Evolutionary conservation across 106 monocot genomes (phyloP), one percentile per base, ranked within the genome.

Genomic region (Gastrodia elata): DNA sequence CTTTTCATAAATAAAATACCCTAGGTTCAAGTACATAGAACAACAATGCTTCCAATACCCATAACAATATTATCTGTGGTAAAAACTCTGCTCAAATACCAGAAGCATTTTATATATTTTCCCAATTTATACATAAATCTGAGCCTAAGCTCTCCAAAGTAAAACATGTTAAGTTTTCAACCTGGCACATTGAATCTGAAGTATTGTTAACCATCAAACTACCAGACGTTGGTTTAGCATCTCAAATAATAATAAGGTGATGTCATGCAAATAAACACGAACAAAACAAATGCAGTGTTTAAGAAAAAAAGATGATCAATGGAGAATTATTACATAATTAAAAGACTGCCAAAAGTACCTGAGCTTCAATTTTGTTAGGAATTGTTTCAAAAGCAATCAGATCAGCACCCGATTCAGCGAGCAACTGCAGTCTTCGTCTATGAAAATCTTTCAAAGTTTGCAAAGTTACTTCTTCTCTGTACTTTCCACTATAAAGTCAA

Each of bases 351-450:
- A 24, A 18, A 38, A 27, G 64, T 71, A 92, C 96, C 89, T 92
- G 87, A 65, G 83, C 73, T 88, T 98, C 93, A 22, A 91, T 33
- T 77, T 93, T 98, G 71, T 93, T 98, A 59, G 93, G 97, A 48
- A 83, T 98, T 41, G 93, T 93, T 78, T 93, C 91, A 74, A 91
- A 98, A 56, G 91, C 91, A 68, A 98, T 79, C n/a, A 98, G 58
- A 87, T 93, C 93, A 69, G 97, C 79, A 48, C 90, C 90, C 27
- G 93, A 76, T 61, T 82, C 83, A 30, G 88, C 88, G 76, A 98
- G 93, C 73, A 98, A 81, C 68, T 88, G 86, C 72, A 98, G 68
- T 42, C 97, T 84, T 79, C 86, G 81, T 39, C 86, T 77, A 52
- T 93, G 93, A 68, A 98, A 98, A 71, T 87, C 83, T 80, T 98